Conservation (phyloP, 1,284 basidiomycete genomes). For the Xerocomus minutiporus region DNA sequence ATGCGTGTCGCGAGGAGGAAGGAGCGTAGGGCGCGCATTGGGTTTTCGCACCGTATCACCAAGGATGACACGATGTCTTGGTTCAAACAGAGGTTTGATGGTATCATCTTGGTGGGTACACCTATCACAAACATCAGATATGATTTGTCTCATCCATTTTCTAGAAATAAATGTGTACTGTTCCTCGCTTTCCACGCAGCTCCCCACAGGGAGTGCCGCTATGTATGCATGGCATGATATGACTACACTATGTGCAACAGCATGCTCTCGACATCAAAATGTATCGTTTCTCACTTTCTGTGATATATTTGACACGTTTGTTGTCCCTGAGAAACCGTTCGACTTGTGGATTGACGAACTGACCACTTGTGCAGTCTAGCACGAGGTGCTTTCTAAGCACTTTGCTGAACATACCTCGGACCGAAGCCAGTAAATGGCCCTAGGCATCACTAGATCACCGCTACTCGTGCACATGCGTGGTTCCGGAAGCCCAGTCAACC, state of each 20-base stretch:
- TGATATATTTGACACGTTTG: background rate
- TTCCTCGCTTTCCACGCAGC: constrained; percentile 1
- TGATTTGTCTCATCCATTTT: background rate
- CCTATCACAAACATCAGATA: background rate
- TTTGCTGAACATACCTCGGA: too few relatives aligned
- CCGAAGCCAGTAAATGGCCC: too few relatives aligned
- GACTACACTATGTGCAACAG: constrained; percentile 24
- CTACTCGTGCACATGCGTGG: too few relatives aligned
- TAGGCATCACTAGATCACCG: too few relatives aligned
- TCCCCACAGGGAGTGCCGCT: constrained; percentile 2
- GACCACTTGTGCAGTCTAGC: too few relatives aligned
- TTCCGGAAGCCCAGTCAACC: too few relatives aligned
- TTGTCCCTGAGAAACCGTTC: background rate
- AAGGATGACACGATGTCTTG: constrained; percentile 94
- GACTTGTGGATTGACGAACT: background rate
- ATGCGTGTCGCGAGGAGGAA: constrained; percentile 90
- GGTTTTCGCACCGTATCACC: constrained; percentile 83
- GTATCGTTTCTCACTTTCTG: constrained; percentile 6
- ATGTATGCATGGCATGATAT: constrained; percentile 25
- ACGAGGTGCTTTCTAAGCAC: too few relatives aligned
- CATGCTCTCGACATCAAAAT: constrained; percentile 25
- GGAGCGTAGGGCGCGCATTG: constrained; percentile 84
- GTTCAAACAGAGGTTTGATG: constrained; percentile 99
- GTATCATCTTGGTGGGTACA: constrained; percentile 80
- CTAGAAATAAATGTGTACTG: constrained; percentile 27